Evolutionary conservation across 2,329 filamentous ascomycete species (phyloP).

Genomic region (Exophiala mesophila): DNA sequence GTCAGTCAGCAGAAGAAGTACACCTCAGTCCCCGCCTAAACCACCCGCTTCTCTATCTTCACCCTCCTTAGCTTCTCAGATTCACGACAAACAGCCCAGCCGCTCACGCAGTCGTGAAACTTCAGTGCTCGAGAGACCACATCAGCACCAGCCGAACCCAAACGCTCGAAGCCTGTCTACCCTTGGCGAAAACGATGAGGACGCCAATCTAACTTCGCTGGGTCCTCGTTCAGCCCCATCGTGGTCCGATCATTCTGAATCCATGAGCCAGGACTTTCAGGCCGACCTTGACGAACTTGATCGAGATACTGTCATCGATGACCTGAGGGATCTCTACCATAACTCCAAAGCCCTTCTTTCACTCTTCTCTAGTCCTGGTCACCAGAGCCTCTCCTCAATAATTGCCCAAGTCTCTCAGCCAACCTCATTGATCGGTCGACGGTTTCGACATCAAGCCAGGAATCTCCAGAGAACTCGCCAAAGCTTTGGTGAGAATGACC

Average conservation of each 20-base stretch:
- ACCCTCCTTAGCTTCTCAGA: no score
- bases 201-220: no score
- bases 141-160: no score
- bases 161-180: no score
- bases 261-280: slow-evolving; percentile 4
- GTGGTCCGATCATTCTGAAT: slow-evolving; percentile 1
- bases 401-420: slow-evolving; percentile 1
- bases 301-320: slow-evolving; percentile 18
- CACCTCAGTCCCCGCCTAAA: slow-evolving; percentile 19
- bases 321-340: slow-evolving; percentile 12
- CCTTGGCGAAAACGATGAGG: no score
- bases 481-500: slow-evolving; percentile 31
- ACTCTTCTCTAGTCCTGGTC: slow-evolving; percentile 9
- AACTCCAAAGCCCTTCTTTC: slow-evolving; percentile 14
- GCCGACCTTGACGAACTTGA: slow-evolving; percentile 13
- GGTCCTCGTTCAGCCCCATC: no score
- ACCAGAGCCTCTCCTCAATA: not conserved
- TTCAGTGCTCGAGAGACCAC: no score
- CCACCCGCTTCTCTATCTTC: no score
- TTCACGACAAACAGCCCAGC: no score
- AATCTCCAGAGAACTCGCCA: slow-evolving; percentile 29
- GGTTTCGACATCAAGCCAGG: slow-evolving; percentile 25
- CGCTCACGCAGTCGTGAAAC: no score
- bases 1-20: slow-evolving; percentile 15
- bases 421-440: slow-evolving; percentile 19